These are phyloP conservation scores for Dictyostelium firmibasis DNA, from an alignment of 78 protist genomes.

Conservation along the genomic window DNA sequence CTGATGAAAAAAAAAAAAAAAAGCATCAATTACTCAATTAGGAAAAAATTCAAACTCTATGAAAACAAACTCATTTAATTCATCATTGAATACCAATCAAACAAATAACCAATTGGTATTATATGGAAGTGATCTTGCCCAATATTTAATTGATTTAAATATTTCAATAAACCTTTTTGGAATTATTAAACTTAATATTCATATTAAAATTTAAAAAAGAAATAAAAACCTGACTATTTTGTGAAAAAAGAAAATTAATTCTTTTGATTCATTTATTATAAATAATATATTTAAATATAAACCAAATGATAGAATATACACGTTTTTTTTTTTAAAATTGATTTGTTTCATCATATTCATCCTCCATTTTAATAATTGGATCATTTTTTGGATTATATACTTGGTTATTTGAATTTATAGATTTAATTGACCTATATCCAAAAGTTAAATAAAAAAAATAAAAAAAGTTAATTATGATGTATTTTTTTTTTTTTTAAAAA, in stretches of 20 bases:
- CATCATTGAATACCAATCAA: neutral
- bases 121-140: neutral
- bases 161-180: neutral
- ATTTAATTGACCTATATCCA: constrained; percentile 2
- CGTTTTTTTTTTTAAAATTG: neutral
- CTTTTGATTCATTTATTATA: neutral
- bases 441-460: neutral
- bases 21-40: neutral
- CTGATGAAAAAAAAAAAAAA: neutral
- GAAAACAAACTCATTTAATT: neutral
- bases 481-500: neutral
- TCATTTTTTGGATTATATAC: constrained; percentile 12
- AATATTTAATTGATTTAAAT: neutral
- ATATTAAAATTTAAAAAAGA: neutral
- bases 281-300: neutral
- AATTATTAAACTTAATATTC: neutral
- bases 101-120: neutral
- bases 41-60: neutral
- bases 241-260: neutral
- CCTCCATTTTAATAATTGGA: constrained; percentile 40
- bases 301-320: neutral
- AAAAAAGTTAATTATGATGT: neutral
- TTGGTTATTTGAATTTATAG: constrained; percentile 9
- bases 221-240: too few species aligned
- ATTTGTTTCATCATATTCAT: constrained; percentile 26